These are phyloP conservation scores for Piloderma croceum DNA, from an alignment of 768 basidiomycete species.

Conservation along the genomic window DNA sequence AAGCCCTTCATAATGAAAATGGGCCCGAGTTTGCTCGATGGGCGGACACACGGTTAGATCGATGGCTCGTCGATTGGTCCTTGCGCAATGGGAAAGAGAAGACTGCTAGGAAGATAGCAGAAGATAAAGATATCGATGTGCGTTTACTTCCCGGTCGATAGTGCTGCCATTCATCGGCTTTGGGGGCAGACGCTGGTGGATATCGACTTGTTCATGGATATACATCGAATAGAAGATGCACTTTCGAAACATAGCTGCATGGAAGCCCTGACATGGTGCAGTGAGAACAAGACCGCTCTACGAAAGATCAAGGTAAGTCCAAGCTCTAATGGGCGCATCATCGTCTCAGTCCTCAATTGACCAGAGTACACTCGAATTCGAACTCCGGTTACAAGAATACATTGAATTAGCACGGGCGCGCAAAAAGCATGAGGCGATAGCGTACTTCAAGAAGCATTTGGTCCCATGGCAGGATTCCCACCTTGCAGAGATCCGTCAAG, in stretches of 20 bases:
- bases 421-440: slow-evolving; percentile 70
- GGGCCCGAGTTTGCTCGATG: slow-evolving; percentile 64
- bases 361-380: slow-evolving; percentile 93
- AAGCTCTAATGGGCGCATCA: background rate
- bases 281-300: slow-evolving; percentile 89
- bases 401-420: slow-evolving; percentile 80
- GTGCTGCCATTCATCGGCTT: slow-evolving; percentile 9
- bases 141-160: slow-evolving; percentile 7
- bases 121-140: slow-evolving; percentile 76
- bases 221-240: slow-evolving; percentile 79
- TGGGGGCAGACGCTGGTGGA: slow-evolving; percentile 82
- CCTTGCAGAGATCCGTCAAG: slow-evolving; percentile 68
- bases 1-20: slow-evolving; percentile 46
- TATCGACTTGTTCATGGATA: slow-evolving; percentile 86
- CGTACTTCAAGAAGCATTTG: slow-evolving; percentile 78
- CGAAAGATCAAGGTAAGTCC: slow-evolving; percentile 82
- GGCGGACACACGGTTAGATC: slow-evolving; percentile 74
- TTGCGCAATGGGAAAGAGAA: slow-evolving; percentile 72
- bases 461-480: slow-evolving; percentile 80
- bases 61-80: slow-evolving; percentile 93
- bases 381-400: slow-evolving; percentile 91
- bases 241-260: slow-evolving; percentile 70
- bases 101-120: slow-evolving; percentile 72
- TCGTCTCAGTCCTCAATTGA: slow-evolving; percentile 2
- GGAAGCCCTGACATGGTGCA: slow-evolving; percentile 93